Conservation (phyloP, 2,329 filamentous ascomycete genomes). For the Venturia aucupariae region DNA sequence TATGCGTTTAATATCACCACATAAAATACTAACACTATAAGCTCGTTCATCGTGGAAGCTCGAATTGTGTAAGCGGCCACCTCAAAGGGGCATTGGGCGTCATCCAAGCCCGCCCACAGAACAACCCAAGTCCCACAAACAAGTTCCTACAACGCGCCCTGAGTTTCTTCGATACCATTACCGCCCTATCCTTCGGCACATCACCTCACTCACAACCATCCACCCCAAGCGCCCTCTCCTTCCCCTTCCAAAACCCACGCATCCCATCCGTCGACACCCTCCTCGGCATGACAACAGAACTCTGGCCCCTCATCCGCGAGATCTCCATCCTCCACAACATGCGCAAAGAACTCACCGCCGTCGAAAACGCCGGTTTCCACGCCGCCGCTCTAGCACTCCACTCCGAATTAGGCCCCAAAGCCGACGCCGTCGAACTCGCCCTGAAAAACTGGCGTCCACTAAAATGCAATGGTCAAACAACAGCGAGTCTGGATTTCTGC, state of each 20-base stretch:
- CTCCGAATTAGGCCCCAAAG: background rate
- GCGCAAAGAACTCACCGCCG: constrained; percentile 7
- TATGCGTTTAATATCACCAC: background rate
- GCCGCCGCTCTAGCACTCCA: background rate
- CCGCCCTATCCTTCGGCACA: constrained; percentile 7
- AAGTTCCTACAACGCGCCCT: constrained; percentile 5
- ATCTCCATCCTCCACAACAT: constrained; percentile 4
- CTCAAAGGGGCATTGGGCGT: background rate
- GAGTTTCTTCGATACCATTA: constrained; percentile 5
- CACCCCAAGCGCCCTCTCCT: background rate
- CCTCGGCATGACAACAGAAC: constrained; percentile 4
- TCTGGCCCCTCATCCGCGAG: constrained; percentile 10
- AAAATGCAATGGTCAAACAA: background rate
- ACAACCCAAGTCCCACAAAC: background rate
- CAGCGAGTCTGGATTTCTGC: constrained; percentile 2
- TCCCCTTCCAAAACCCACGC: background rate
- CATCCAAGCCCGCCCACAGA: background rate
- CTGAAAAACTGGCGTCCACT: constrained; percentile 1
- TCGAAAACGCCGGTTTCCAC: background rate
- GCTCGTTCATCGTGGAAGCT: constrained; percentile 7
- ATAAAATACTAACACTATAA: background rate
- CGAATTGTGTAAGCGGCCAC: background rate
- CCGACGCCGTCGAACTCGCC: background rate
- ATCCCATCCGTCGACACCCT: constrained; percentile 2
- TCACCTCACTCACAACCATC: background rate